phyloP scores from a whole-genome alignment of 2,329 filamentous ascomycete genomes.

The Botrytis sinoallii region DNA sequence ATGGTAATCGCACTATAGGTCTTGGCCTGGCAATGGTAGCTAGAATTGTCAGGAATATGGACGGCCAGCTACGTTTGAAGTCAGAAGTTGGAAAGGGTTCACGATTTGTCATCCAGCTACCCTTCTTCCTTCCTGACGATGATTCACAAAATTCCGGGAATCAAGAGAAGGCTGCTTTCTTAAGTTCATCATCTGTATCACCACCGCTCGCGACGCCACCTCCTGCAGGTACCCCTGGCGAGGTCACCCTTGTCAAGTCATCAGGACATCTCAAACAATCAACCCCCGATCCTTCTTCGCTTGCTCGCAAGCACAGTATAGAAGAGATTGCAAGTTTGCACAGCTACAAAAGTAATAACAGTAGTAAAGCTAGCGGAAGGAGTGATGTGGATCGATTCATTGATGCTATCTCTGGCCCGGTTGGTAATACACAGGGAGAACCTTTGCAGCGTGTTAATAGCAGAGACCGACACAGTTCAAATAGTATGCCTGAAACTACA shows the following conservation, averaged over 20 bases:
- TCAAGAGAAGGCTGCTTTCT: neutral
- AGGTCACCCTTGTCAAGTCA: conserved; percentile 61
- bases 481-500: conserved; percentile 1
- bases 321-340: conserved; percentile 30
- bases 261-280: conserved; percentile 34
- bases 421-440: conserved; percentile 44
- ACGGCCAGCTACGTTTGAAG: conserved; percentile 79
- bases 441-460: conserved; percentile 28
- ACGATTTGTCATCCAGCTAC: conserved; percentile 75
- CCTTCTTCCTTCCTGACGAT: conserved; percentile 61
- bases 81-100: conserved; percentile 81
- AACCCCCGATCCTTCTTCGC: neutral
- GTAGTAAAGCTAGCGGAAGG: conserved; percentile 33
- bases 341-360: conserved; percentile 34
- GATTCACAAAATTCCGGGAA: conserved; percentile 19
- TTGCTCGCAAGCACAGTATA: conserved; percentile 25
- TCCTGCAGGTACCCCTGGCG: conserved; percentile 42
- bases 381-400: conserved; percentile 70
- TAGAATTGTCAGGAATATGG: conserved; percentile 83
- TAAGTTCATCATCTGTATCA: neutral
- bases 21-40: conserved; percentile 87
- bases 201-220: conserved; percentile 21
- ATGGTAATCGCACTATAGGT: conserved; percentile 58
- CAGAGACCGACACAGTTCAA: conserved; percentile 24
- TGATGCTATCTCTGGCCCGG: conserved; percentile 64